A percentile compares a stretch with the other conserved stretches of the same genome.
Evolutionary conservation across 768 basidiomycete genomes (phyloP).

Genomic region (Phylloporus sp.): DNA sequence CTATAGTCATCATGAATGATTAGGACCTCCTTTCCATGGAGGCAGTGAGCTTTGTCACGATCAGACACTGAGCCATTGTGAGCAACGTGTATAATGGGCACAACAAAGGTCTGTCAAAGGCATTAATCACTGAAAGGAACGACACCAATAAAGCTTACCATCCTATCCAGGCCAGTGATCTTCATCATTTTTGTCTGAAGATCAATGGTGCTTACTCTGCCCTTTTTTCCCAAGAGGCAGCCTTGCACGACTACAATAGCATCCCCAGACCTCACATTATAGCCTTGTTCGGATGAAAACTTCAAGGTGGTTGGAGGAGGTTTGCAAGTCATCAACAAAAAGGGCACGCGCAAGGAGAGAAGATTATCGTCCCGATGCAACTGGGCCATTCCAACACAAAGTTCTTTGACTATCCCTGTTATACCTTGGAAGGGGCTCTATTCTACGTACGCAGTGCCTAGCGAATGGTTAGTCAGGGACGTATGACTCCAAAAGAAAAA

Average conservation of each 20-base stretch:
- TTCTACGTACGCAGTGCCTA: too few species aligned
- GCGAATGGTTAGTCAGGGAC: too few species aligned
- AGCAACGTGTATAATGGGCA: slow-evolving; percentile 1
- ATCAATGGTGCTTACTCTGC: neutral
- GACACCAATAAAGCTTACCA: neutral
- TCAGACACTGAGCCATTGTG: neutral
- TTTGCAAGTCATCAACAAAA: too few species aligned
- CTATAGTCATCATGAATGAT: neutral
- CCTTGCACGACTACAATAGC: neutral
- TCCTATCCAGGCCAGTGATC: neutral
- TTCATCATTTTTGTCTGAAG: neutral
- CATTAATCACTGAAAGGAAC: neutral
- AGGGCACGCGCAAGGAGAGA: too few species aligned
- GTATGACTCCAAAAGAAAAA: too few species aligned
- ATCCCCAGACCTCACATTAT: slow-evolving; percentile 1
- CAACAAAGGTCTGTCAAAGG: too few species aligned
- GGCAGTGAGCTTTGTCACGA: neutral
- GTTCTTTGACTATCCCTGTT: too few species aligned
- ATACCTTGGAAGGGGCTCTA: too few species aligned
- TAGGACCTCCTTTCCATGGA: neutral
- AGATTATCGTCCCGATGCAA: too few species aligned
- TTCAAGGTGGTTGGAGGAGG: neutral
- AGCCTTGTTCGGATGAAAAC: neutral
- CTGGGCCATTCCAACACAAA: too few species aligned
- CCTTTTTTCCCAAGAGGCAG: neutral